These are phyloP conservation scores for Calonectria hongkongensis DNA, from an alignment of 2,329 filamentous ascomycete genomes.

Conservation along the genomic window DNA sequence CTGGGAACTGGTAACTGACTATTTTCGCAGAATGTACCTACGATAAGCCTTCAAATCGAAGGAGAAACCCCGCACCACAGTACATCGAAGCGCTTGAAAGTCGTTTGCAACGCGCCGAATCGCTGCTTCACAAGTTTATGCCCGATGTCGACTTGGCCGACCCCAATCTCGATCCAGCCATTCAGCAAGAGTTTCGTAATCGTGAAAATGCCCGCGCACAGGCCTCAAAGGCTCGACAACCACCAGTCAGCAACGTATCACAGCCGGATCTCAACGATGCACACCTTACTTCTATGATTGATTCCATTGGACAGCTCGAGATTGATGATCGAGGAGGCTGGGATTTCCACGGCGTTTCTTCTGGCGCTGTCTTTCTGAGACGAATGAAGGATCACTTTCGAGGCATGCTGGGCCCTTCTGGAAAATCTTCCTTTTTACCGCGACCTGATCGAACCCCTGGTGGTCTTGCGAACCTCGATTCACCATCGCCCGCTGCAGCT, in stretches of 20 bases:
- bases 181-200: constrained; percentile 80
- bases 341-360: constrained; percentile 97
- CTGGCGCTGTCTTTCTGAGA: constrained; percentile 90
- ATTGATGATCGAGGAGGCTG: constrained; percentile 93
- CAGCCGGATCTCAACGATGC: constrained; percentile 75
- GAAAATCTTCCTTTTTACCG: constrained; percentile 76
- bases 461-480: constrained; percentile 78
- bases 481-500: constrained; percentile 77
- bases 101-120: constrained; percentile 88
- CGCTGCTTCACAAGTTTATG: constrained; percentile 84
- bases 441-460: constrained; percentile 68
- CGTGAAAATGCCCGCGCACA: constrained; percentile 71
- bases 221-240: constrained; percentile 61
- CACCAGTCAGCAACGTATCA: constrained; percentile 53
- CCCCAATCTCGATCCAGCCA: constrained; percentile 85
- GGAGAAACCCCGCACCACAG: constrained; percentile 92
- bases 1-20: constrained; percentile 43
- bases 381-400: constrained; percentile 93
- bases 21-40: constrained; percentile 87
- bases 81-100: constrained; percentile 93
- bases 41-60: constrained; percentile 93
- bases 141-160: constrained; percentile 91
- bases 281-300: constrained; percentile 94
- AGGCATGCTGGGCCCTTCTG: constrained; percentile 80
- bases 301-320: constrained; percentile 92